Conservation (phyloP, 1,284 basidiomycete species). For the Naganishia sp. region DNA sequence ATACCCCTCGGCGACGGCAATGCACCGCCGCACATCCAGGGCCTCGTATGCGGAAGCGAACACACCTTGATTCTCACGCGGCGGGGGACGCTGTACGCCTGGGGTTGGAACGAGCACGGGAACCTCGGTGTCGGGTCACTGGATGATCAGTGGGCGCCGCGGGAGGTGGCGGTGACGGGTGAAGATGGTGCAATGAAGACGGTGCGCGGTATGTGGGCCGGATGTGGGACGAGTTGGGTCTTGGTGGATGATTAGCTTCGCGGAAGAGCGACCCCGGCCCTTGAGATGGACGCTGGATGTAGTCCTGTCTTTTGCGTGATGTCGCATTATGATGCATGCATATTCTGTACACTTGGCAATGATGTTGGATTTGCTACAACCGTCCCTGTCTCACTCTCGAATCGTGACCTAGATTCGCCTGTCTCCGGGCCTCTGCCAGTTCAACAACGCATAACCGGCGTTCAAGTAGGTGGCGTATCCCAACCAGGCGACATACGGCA, state of each 20-base stretch:
- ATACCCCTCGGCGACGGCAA: not conserved
- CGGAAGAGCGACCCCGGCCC: too few relatives aligned
- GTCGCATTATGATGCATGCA: too few relatives aligned
- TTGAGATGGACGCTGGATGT: too few relatives aligned
- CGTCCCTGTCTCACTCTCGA: too few relatives aligned
- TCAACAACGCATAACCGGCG: conserved; percentile 56
- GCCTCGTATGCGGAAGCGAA: conserved; percentile 69
- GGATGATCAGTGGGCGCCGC: conserved; percentile 56
- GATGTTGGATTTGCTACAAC: too few relatives aligned
- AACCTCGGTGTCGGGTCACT: conserved; percentile 74
- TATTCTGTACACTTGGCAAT: too few relatives aligned
- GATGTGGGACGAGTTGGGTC: conserved; percentile 75
- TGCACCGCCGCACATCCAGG: conserved; percentile 21
- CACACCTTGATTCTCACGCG: conserved; percentile 62
- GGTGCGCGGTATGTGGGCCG: conserved; percentile 63
- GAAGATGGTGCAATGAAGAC: conserved; percentile 12
- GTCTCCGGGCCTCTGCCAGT: conserved; percentile 39
- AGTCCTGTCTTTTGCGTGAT: too few relatives aligned
- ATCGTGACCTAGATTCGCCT: conserved; percentile 17
- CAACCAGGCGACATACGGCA: conserved; percentile 46
- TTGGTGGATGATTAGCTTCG: conserved; percentile 14
- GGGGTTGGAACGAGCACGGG: conserved; percentile 97
- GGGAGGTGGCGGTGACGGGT: conserved; percentile 30
- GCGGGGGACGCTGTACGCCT: conserved; percentile 65
- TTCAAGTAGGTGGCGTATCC: conserved; percentile 66